Conservation (phyloP, 805 yeast species). For the Lipomyces yamanashiensis region DNA sequence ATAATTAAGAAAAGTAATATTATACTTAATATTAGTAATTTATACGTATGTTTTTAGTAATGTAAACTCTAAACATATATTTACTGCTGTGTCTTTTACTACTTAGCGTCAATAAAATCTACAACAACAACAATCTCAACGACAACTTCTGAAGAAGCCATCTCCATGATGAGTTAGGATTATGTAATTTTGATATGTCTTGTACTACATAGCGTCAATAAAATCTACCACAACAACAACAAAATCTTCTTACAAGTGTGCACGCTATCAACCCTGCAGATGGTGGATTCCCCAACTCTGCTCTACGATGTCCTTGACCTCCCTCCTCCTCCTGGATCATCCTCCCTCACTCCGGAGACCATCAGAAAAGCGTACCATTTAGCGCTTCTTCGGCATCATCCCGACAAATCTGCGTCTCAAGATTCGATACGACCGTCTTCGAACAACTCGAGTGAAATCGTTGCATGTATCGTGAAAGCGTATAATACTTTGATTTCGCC, state of each 20-base stretch:
- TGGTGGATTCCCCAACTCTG: constrained; percentile 4
- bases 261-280: background rate
- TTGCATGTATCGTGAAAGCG: constrained; percentile 64
- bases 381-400: constrained; percentile 69
- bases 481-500: constrained; percentile 59
- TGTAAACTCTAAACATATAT: too few species aligned
- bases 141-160: too few species aligned
- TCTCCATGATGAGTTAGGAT: too few species aligned
- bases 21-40: too few species aligned
- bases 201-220: too few species aligned
- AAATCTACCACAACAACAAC: too few species aligned
- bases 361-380: constrained; percentile 58
- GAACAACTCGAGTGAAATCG: constrained; percentile 17
- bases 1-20: too few species aligned
- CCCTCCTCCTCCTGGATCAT: constrained; percentile 15
- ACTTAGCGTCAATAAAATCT: too few species aligned
- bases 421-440: constrained; percentile 23
- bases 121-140: too few species aligned
- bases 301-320: constrained; percentile 14
- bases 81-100: too few species aligned
- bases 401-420: constrained; percentile 61
- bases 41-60: too few species aligned
- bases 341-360: background rate
- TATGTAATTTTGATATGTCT: too few species aligned
- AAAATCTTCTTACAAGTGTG: background rate